These are phyloP conservation scores for Wallacemonas sp. DNA, from an alignment of 208 protist species.

Conservation along the genomic window DNA sequence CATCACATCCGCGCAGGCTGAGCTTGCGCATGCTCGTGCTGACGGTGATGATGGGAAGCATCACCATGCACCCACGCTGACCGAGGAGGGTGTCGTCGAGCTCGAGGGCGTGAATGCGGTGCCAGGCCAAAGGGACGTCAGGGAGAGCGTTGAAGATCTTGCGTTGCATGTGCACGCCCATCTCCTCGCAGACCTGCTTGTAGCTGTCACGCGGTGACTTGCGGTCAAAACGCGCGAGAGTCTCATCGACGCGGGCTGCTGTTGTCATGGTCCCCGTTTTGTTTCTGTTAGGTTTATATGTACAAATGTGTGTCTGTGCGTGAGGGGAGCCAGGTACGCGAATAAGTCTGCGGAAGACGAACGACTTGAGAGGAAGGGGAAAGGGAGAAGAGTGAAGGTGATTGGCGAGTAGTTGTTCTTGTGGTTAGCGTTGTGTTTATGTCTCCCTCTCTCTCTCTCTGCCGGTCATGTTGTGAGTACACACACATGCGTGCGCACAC, in stretches of 20 bases:
- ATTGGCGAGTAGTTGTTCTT: no score
- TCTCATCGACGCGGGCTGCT: slow-evolving; percentile 62
- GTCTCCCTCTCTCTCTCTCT: no score
- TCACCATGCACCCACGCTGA: slow-evolving; percentile 71
- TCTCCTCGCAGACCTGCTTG: slow-evolving; percentile 73
- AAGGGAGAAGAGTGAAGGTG: no score
- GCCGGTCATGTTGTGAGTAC: no score
- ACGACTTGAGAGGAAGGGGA: no score
- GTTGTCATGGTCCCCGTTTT: slow-evolving; percentile 51
- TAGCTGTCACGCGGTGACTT: slow-evolving; percentile 79
- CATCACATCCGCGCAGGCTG: slow-evolving; percentile 47
- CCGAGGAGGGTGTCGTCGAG: slow-evolving; percentile 49
- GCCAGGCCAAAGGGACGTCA: slow-evolving; percentile 59
- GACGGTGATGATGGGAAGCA: slow-evolving; percentile 71
- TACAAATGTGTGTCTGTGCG: background rate
- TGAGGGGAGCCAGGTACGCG: background rate
- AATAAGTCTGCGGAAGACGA: no score
- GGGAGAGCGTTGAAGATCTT: slow-evolving; percentile 49
- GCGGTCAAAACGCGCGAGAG: slow-evolving; percentile 66
- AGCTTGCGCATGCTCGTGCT: slow-evolving; percentile 71
- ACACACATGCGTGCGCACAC: no score
- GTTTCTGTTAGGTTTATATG: background rate
- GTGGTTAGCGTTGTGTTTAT: no score
- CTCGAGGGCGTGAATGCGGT: slow-evolving; percentile 66
- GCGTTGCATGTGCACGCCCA: slow-evolving; percentile 60